A percentile compares a stretch with the other conserved stretches of the same genome.
Evolutionary conservation across 1,284 basidiomycete genomes (phyloP).

Genomic region (Microbotryum lychnidis-dioicae): DNA sequence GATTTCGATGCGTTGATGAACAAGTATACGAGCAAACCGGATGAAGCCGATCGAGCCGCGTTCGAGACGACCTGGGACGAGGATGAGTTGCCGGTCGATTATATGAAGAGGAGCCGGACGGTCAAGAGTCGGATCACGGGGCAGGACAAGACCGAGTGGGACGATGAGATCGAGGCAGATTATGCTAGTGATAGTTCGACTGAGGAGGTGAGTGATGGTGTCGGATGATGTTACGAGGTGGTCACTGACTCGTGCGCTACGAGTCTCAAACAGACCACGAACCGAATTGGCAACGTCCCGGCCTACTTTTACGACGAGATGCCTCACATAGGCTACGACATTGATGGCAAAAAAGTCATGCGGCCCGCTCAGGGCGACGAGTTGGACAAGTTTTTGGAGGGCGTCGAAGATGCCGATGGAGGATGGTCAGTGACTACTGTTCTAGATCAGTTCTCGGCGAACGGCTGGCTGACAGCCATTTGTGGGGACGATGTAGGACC

Average conservation of each 20-base stretch:
- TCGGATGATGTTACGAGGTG: too few relatives aligned
- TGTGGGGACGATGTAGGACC: constrained; percentile 52
- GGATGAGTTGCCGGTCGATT: constrained; percentile 36
- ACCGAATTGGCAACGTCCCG: constrained; percentile 89
- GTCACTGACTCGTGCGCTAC: not conserved
- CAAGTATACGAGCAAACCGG: constrained; percentile 40
- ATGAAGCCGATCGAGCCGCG: constrained; percentile 35
- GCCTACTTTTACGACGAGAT: constrained; percentile 99
- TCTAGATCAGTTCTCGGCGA: not conserved
- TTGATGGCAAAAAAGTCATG: constrained; percentile 88
- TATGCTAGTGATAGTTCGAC: constrained; percentile 97
- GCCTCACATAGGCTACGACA: constrained; percentile 97
- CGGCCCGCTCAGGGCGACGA: constrained; percentile 93
- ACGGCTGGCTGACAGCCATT: not conserved
- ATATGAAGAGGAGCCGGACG: constrained; percentile 37
- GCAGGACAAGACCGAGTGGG: constrained; percentile 70
- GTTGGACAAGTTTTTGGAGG: constrained; percentile 91
- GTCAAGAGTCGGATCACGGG: constrained; percentile 75
- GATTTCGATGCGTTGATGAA: constrained; percentile 31
- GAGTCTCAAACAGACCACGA: constrained; percentile 58
- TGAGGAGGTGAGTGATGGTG: constrained; percentile 64
- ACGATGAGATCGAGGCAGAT: constrained; percentile 87
- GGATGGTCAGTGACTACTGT: constrained; percentile 57
- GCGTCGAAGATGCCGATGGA: constrained; percentile 75
- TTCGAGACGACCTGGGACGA: constrained; percentile 38